A percentile compares a stretch with the other conserved stretches of the same genome.
Conservation (phyloP, 1,284 basidiomycete species). For the Heterobasidion annosum region DNA sequence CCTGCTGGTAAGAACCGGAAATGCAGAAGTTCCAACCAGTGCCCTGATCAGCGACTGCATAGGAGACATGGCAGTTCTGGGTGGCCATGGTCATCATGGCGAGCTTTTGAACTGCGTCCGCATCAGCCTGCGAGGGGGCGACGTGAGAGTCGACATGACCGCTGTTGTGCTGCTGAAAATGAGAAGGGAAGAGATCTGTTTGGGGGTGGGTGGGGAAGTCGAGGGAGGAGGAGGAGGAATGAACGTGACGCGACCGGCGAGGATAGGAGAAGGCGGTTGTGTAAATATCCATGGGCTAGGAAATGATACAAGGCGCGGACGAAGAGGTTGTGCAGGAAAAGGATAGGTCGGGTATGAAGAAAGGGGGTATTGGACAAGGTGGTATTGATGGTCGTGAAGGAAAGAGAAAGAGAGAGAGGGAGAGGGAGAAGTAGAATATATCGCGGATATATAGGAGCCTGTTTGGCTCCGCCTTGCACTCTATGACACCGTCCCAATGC, state of each 20-base stretch:
- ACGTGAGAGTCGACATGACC: conserved; percentile 22
- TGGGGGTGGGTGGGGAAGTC: conserved; percentile 41
- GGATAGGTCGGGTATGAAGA: conserved; percentile 19
- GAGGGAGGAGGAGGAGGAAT: conserved; percentile 53
- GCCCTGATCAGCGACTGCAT: conserved; percentile 63
- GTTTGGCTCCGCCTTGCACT: background rate
- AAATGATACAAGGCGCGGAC: conserved; percentile 17
- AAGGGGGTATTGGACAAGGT: conserved; percentile 24
- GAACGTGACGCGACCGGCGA: conserved; percentile 61
- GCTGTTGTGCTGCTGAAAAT: conserved; percentile 31
- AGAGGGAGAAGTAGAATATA: conserved; percentile 14
- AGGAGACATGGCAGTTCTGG: conserved; percentile 78
- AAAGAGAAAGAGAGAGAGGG: conserved; percentile 20
- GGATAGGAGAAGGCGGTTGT: conserved; percentile 87
- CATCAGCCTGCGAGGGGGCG: conserved; percentile 35
- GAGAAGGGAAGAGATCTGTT: conserved; percentile 31
- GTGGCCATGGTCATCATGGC: conserved; percentile 72
- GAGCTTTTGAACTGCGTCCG: conserved; percentile 76
- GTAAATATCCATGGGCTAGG: conserved; percentile 76
- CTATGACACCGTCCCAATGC: background rate
- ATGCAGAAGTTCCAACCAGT: conserved; percentile 85
- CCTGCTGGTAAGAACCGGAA: conserved; percentile 87
- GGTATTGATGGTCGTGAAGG: conserved; percentile 26
- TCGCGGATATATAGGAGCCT: conserved; percentile 2
- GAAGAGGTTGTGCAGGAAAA: conserved; percentile 6